phyloP scores from a whole-genome alignment of 768 basidiomycete genomes.

The Trametes gibbosa region DNA sequence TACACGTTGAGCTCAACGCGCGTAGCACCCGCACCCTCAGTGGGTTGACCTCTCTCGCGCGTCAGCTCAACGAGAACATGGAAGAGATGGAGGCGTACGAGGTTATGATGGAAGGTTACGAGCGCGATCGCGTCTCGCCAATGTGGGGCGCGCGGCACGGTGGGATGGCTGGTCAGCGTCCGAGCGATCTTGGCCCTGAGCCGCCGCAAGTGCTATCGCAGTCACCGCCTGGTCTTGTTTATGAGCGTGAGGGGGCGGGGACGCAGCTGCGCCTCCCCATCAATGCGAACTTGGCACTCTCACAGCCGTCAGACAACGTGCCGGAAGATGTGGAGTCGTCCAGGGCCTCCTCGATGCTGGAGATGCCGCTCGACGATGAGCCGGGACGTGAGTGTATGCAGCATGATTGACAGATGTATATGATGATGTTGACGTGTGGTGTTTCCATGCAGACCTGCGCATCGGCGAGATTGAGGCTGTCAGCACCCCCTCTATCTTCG shows the following conservation, averaged over 20 bases:
- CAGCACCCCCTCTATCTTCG: slow-evolving; percentile 46
- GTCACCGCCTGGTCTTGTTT: slow-evolving; percentile 14
- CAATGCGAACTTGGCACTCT: slow-evolving; percentile 22
- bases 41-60: slow-evolving; percentile 38
- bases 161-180: slow-evolving; percentile 21
- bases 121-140: slow-evolving; percentile 10
- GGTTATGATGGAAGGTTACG: slow-evolving; percentile 18
- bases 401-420: background rate
- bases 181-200: slow-evolving; percentile 11
- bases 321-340: slow-evolving; percentile 39
- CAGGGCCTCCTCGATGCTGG: slow-evolving; percentile 33
- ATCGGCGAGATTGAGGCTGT: slow-evolving; percentile 50
- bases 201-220: slow-evolving; percentile 23
- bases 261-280: slow-evolving; percentile 31
- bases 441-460: slow-evolving; percentile 41
- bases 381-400: slow-evolving; percentile 34
- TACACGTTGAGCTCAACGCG: slow-evolving; percentile 31
- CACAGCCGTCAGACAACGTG: slow-evolving; percentile 28
- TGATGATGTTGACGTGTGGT: background rate
- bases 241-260: slow-evolving; percentile 11
- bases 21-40: slow-evolving; percentile 33
- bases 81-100: slow-evolving; percentile 27
- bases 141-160: slow-evolving; percentile 20
- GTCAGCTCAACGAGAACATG: slow-evolving; percentile 40
- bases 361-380: slow-evolving; percentile 31